A percentile compares a stretch with the other conserved stretches of the same genome.
Evolutionary conservation across 768 basidiomycete genomes (phyloP).

Genomic region (Hydnum rufescens): DNA sequence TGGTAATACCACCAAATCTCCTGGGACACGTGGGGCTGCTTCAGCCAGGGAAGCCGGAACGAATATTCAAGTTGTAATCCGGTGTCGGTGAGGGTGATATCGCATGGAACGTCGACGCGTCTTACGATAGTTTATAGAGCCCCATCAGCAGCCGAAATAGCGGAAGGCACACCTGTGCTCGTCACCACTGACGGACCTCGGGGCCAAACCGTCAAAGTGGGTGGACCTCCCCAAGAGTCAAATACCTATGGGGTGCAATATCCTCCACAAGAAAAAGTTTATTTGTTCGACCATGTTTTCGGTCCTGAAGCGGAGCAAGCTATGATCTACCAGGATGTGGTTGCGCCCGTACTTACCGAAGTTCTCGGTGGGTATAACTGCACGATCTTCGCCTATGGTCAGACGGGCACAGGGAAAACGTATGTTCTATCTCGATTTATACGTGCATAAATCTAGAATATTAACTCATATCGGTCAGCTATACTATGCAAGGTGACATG

Average conservation of each 20-base stretch:
- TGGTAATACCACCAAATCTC: too few species aligned
- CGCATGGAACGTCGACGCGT: not conserved
- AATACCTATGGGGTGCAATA: constrained; percentile 52
- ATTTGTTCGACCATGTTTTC: constrained; percentile 89
- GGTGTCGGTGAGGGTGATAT: constrained; percentile 40
- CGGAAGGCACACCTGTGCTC: constrained; percentile 75
- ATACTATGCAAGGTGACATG: constrained; percentile 97
- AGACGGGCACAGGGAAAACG: constrained; percentile 99
- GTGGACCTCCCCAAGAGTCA: constrained; percentile 48
- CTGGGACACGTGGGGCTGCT: too few species aligned
- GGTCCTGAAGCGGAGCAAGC: constrained; percentile 94
- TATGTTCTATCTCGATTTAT: constrained; percentile 10
- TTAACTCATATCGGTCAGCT: constrained; percentile 18
- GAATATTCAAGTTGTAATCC: constrained; percentile 85
- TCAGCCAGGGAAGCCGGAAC: not conserved
- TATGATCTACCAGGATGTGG: constrained; percentile 84
- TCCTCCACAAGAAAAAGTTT: constrained; percentile 62
- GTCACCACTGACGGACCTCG: constrained; percentile 60
- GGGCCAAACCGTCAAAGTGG: constrained; percentile 58
- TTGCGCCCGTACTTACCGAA: constrained; percentile 79
- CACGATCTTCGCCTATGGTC: constrained; percentile 93
- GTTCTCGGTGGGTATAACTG: constrained; percentile 95
- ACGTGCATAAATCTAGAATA: not conserved
- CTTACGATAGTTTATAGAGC: constrained; percentile 12
- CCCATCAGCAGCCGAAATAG: constrained; percentile 67